Base-by-base conservation (phyloP, 2,329 filamentous ascomycete species). In the Teratosphaeria viscida region DNA sequence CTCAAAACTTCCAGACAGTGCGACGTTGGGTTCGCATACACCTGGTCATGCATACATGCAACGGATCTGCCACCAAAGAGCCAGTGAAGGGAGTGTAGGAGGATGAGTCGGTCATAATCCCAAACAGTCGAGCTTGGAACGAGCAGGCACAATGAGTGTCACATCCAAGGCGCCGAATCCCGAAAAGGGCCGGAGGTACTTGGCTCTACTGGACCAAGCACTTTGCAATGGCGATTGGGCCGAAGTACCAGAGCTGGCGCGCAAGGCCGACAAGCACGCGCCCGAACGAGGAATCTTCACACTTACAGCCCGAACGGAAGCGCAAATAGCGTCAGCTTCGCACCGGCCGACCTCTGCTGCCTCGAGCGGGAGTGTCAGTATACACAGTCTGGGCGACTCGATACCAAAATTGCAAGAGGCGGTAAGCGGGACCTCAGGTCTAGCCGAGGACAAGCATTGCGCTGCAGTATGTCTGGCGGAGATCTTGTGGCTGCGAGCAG, bases 211-310 rank as follows among this genome's bases (percentile, higher is more conserved):
- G 70, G 90, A 97, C 73, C 82, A 86, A 67, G 91, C 90, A 65
- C 88, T 94, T 70, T 95, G 90, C 75, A 86, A 92, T 69, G 91
- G 88, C 57, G 86, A 86, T 73, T 99, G 94, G 94, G 81, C 85
- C 66, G 85, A 89, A 34, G 82, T 97, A 34, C 89, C 90, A 29
- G 92, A 97, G 77, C 82, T 95, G 64, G 86, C 94, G 68, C 85
- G 92, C 73, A 99, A 99, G 76, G 83, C 97, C 70, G 88, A 88
- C 70, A 97, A 99, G 75, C 92, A 99, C 81, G 89, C 91, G 67
- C 87, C 91, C 49, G 84, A 89, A 62, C 57, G 54, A 62, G 39
- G 14, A 78, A 76, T 75, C 68, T 75, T 80, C 62, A 76, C 76
- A 14, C 70, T 77, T 59, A 77, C 76, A 53, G 77, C 77, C 47